Conservation (phyloP, 2,329 filamentous ascomycete genomes). For the Fusarium sp. region DNA sequence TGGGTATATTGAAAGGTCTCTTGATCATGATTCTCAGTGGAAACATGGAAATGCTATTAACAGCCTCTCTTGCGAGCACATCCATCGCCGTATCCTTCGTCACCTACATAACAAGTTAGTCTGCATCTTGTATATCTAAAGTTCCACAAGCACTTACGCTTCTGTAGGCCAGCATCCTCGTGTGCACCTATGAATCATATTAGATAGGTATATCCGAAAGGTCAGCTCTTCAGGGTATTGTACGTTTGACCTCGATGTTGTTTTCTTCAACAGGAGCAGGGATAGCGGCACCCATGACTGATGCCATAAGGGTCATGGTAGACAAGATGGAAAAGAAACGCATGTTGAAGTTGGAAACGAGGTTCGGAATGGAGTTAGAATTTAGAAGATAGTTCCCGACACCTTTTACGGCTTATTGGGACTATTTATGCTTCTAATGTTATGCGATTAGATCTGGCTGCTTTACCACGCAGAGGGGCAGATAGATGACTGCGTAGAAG, state of each 20-base stretch:
- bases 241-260: neutral
- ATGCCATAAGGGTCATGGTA: neutral
- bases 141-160: rapidly evolving
- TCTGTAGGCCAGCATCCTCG: neutral
- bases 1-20: rapidly evolving
- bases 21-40: neutral
- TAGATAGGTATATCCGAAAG: rapidly evolving
- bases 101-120: neutral
- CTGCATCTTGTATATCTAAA: rapidly evolving
- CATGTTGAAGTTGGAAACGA: neutral
- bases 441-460: neutral
- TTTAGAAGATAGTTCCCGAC: rapidly evolving
- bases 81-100: neutral
- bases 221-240: rapidly evolving
- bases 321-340: neutral
- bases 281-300: neutral
- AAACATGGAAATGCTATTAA: neutral
- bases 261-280: neutral
- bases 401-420: rapidly evolving
- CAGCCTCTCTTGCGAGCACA: neutral
- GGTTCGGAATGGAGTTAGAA: rapidly evolving
- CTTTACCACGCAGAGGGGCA: neutral
- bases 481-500: no score
- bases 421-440: neutral
- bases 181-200: neutral